Base-by-base conservation (phyloP, 1,284 basidiomycete genomes). In the Ceratobasidium sp. region DNA sequence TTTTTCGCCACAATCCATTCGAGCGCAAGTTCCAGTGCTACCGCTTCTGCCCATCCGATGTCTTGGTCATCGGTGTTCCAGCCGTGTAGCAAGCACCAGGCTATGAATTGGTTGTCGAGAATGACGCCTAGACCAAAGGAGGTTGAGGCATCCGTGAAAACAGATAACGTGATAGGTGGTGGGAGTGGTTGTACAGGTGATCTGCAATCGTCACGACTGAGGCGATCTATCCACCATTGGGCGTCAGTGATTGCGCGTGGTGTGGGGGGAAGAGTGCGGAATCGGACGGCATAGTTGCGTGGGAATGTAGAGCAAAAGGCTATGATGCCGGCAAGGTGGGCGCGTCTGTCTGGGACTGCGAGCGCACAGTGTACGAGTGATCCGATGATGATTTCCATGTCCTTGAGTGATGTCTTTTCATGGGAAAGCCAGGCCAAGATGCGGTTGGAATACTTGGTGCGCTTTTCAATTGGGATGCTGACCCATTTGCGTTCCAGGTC, bases 31-130 rank as follows among this genome's bases (percentile, higher is more conserved):
- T 85, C 81, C 4, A 85, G 76, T 0, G 82, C 84, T 0, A 85
- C 76, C 54, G 82, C 80, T 75, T 86, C 84, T 0, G 80, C 84
- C 84, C 84, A 85, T 1, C 82, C 80, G 54, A 85, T 85, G 65
- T 86, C 79, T 1, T 79, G 61, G 0, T 77, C 76, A 5, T 78
- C 62, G 0, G 68, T 14, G 22, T 80, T 77, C 81, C 82, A 83
- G 0, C 76, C 77, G 0, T 64, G n/a, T 0, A 22, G 22, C 24
- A 83, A 79, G 2, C 54, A 56, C 83, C 83, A 84, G 0, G 80
- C 76, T 0, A 75, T 58, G 82, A 82, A 84, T 2, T 75, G 34
- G 0, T 76, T 73, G 48, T 79, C 75, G 7, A 82, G 76, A 6
- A 81, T 68, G 19, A 85, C 74, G 0, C 83, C 83, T 0, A 85